These are phyloP conservation scores for Lasiosphaeria ovina DNA, from an alignment of 495 filamentous ascomycete species.

Conservation along the genomic window DNA sequence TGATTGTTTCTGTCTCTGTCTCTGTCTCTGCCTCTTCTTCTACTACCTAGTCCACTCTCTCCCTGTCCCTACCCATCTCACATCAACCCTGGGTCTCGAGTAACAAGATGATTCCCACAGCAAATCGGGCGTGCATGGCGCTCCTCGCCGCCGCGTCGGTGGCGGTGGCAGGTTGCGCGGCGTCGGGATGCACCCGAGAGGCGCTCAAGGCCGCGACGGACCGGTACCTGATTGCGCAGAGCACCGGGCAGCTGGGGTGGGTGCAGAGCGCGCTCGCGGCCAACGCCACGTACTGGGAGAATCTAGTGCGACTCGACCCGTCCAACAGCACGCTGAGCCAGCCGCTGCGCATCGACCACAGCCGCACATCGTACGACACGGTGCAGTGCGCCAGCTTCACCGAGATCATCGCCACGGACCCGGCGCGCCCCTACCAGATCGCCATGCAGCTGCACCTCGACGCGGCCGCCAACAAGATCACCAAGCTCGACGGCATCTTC, in stretches of 20 bases:
- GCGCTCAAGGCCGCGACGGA: not conserved
- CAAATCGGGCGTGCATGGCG: not conserved
- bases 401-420: constrained; percentile 42
- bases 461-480: constrained; percentile 20
- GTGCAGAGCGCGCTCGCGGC: not conserved
- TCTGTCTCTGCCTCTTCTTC: no score
- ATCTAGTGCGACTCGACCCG: constrained; percentile 35
- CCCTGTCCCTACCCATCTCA: no score
- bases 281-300: constrained; percentile 27
- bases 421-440: constrained; percentile 42
- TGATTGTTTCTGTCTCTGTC: no score
- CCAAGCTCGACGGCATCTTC: constrained; percentile 34
- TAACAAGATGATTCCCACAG: no score
- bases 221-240: constrained; percentile 10
- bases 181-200: not conserved
- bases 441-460: constrained; percentile 42
- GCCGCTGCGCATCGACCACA: constrained; percentile 42
- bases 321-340: constrained; percentile 35
- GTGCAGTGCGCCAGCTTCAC: constrained; percentile 43
- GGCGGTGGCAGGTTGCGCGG: not conserved
- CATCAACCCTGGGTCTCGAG: no score
- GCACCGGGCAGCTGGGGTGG: not conserved
- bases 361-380: constrained; percentile 43
- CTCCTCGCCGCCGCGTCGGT: not conserved
- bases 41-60: no score